Base-by-base conservation (phyloP, 768 basidiomycete genomes). In the Leccinellum albellum region DNA sequence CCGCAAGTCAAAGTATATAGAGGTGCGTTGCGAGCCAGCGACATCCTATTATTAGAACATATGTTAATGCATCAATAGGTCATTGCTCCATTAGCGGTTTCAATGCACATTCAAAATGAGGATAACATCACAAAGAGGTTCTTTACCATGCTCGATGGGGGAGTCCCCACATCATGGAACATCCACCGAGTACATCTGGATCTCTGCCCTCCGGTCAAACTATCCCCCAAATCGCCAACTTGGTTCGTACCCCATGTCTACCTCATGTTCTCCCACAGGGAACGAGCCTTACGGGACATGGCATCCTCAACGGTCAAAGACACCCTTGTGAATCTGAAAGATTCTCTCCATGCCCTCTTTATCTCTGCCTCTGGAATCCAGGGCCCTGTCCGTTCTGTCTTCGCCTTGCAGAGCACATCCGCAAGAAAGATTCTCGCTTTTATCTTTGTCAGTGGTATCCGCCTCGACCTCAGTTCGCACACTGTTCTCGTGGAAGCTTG, bases 401-500 rank as follows among this genome's bases (percentile, higher is more conserved):
- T 67, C 10, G 58, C 45, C 2, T 32, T 75, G 46, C 47, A 60
- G 10, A 55, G 62, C 24, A 61, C 55, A 3, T 51, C 64, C 5
- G 56, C 57, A 12, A 35, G 33, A 2, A 55, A 66, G 10, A 9
- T 49, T n/a, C 60, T 80, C 54, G 75, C 79, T 0, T 23, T 83
- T 24, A 65, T 86, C 44, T 77, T 85, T 60, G 61, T 85, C 55
- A 73, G 74, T 33, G 65, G 68, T 26, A 64, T 85, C 44, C 74
- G 78, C 5, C 70, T 80, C 31, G 84, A 86, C 60, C 54, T 80
- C 17, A 65, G 73, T 2, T 76, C 79, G 1, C 77, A 81, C 59
- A 82, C 83, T 1, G 50, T 85, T 3, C 66, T 85, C n/a, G 75
- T 73, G 20, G 81, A 85, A 56, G 76, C 75, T 4, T 83, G 73